Evolutionary conservation across 2,329 filamentous ascomycete genomes (phyloP).

Genomic region (Sphaerulina musiva): DNA sequence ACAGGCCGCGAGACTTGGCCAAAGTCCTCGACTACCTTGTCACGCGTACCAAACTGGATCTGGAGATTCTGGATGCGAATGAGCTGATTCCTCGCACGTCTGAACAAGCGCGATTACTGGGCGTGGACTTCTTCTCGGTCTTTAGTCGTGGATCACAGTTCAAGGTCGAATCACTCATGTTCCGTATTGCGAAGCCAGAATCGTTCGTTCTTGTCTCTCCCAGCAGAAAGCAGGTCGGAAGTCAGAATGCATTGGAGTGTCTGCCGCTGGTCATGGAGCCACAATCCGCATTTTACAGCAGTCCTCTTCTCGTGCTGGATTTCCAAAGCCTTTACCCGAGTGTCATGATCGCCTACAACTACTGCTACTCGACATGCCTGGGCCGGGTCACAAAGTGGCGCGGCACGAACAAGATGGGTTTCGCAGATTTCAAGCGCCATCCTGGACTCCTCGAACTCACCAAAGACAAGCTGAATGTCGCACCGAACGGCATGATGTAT

Average conservation of each 20-base stretch:
- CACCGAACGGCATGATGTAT: constrained; percentile 97
- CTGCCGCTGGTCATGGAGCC: constrained; percentile 96
- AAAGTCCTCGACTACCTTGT: constrained; percentile 75
- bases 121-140: constrained; percentile 94
- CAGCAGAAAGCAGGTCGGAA: constrained; percentile 82
- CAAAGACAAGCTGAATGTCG: constrained; percentile 80
- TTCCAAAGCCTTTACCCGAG: constrained; percentile 96
- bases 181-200: constrained; percentile 93
- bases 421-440: constrained; percentile 76
- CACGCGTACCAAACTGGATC: constrained; percentile 67
- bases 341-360: constrained; percentile 98
- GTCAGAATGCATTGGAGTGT: constrained; percentile 91
- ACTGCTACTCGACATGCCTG: constrained; percentile 95
- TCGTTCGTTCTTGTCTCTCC: constrained; percentile 88
- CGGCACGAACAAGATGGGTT: constrained; percentile 91
- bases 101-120: constrained; percentile 86
- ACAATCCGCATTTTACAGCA: constrained; percentile 87
- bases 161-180: constrained; percentile 99
- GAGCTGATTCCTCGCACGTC: constrained; percentile 83
- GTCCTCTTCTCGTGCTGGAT: constrained; percentile 82
- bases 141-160: constrained; percentile 93
- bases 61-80: constrained; percentile 87
- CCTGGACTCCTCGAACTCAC: constrained; percentile 68
- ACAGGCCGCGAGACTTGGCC: constrained; percentile 59
- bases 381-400: constrained; percentile 81